A percentile compares a stretch with the other conserved stretches of the same genome.
Evolutionary conservation across 106 monocot genomes (phyloP).

Genomic region (Vanilla planifolia): DNA sequence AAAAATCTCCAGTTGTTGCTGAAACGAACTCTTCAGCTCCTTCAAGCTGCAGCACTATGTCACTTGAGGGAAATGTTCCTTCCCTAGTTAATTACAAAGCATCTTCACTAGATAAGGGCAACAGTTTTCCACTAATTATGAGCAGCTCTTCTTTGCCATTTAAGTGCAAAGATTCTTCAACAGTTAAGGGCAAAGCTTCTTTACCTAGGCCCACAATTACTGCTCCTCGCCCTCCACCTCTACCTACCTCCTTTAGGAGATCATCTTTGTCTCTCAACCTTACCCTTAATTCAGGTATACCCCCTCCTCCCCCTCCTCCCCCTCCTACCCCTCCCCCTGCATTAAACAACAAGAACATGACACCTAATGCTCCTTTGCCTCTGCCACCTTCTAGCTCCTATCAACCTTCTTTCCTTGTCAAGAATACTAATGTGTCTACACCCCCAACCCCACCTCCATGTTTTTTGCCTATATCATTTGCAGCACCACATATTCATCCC

Average conservation of each 20-base stretch:
- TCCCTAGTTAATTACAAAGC: background rate
- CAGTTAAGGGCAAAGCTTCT: background rate
- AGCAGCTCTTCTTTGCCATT: background rate
- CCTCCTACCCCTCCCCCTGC: background rate
- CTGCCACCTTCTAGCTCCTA: background rate
- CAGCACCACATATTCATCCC: too few relatives aligned
- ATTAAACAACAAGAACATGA: background rate
- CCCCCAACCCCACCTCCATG: conserved; percentile 3
- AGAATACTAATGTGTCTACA: background rate
- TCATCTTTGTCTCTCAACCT: background rate
- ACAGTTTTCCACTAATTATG: background rate
- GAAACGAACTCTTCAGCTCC: background rate
- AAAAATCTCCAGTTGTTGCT: background rate
- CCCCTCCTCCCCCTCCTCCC: conserved; percentile 1
- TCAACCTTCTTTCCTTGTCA: background rate
- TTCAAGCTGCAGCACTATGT: background rate
- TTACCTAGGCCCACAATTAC: background rate
- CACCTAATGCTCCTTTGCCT: background rate
- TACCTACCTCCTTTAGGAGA: background rate
- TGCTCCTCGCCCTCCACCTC: conserved; percentile 5
- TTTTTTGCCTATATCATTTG: background rate
- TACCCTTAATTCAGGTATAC: background rate
- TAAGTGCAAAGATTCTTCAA: background rate
- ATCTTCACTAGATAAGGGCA: background rate
- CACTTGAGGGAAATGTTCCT: background rate